Percentiles rank a stretch among this genome's conserved stretches.
Evolutionary conservation across 371 early-diverging fungal genomes (phyloP).

Genomic region (Pancytospora philotis): DNA sequence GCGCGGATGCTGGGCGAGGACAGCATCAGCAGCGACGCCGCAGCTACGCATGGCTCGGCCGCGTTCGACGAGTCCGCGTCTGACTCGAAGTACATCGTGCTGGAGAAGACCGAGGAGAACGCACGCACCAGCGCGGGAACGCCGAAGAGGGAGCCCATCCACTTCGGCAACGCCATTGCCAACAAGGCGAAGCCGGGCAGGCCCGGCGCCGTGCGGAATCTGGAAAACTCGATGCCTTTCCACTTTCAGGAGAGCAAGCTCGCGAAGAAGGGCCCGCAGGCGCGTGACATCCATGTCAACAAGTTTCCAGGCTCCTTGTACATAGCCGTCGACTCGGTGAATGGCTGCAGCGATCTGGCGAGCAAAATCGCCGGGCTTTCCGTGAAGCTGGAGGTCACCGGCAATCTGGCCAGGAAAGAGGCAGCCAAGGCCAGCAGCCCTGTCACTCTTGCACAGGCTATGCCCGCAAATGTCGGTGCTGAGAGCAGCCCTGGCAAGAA

Average conservation of each 20-base stretch:
- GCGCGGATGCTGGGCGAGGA: too few species aligned
- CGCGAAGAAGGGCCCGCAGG: neutral
- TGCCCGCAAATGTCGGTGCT: too few species aligned
- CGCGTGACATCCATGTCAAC: neutral
- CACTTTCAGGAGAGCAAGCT: neutral
- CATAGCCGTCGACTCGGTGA: neutral
- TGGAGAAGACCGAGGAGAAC: neutral
- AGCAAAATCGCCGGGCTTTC: too few species aligned
- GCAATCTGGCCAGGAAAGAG: too few species aligned
- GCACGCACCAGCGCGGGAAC: neutral
- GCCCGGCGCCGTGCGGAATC: neutral
- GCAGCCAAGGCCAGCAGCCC: too few species aligned
- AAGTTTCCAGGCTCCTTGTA: neutral
- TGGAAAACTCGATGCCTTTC: neutral
- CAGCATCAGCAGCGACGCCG: too few species aligned
- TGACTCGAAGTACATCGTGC: neutral
- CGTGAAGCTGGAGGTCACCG: too few species aligned
- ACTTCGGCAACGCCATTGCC: neutral
- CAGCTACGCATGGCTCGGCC: too few species aligned
- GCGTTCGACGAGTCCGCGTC: neutral
- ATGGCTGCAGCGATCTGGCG: too few species aligned
- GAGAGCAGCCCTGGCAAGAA: too few species aligned
- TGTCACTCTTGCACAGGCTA: too few species aligned
- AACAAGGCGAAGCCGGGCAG: neutral
- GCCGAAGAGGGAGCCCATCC: neutral